Evolutionary conservation across 495 filamentous ascomycete species (phyloP).

Genomic region (Talaromyces thailandensis): DNA sequence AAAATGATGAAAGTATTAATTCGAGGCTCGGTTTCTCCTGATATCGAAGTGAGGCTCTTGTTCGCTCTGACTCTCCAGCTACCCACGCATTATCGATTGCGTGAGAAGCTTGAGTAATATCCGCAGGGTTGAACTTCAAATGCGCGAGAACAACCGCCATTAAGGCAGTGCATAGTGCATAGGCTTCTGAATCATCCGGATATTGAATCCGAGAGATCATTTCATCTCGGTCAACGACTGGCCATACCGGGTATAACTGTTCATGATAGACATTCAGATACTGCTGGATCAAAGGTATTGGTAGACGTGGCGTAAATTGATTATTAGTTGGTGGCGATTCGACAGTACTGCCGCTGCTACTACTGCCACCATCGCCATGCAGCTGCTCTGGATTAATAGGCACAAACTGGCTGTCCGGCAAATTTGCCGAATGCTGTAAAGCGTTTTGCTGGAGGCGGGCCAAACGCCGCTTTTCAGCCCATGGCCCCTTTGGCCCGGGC

Average conservation of each 20-base stretch:
- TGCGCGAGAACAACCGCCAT: slow-evolving; percentile 38
- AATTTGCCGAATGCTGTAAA: background rate
- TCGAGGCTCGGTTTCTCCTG: slow-evolving; percentile 3
- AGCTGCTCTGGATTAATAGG: background rate
- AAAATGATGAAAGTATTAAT: slow-evolving; percentile 23
- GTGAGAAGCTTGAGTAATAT: slow-evolving; percentile 1
- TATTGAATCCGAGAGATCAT: slow-evolving; percentile 25
- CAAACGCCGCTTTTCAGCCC: slow-evolving; percentile 6
- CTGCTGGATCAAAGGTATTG: slow-evolving; percentile 4
- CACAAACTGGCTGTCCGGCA: background rate
- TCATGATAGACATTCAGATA: slow-evolving; percentile 30
- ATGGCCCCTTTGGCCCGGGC: slow-evolving; percentile 6
- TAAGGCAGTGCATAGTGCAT: slow-evolving; percentile 30
- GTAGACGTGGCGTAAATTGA: background rate
- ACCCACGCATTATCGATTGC: background rate
- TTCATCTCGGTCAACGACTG: slow-evolving; percentile 33
- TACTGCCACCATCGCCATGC: background rate
- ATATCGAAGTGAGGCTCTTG: slow-evolving; percentile 3
- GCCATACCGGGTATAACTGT: slow-evolving; percentile 40
- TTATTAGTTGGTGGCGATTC: background rate
- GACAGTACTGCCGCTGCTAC: slow-evolving; percentile 1
- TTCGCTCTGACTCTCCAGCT: slow-evolving; percentile 4
- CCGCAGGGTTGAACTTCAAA: slow-evolving; percentile 19
- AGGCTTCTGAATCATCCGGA: slow-evolving; percentile 24
- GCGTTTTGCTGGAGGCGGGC: slow-evolving; percentile 3